Conservation (phyloP, 257 asterid genomes). For the Nicotiana paniculata region DNA sequence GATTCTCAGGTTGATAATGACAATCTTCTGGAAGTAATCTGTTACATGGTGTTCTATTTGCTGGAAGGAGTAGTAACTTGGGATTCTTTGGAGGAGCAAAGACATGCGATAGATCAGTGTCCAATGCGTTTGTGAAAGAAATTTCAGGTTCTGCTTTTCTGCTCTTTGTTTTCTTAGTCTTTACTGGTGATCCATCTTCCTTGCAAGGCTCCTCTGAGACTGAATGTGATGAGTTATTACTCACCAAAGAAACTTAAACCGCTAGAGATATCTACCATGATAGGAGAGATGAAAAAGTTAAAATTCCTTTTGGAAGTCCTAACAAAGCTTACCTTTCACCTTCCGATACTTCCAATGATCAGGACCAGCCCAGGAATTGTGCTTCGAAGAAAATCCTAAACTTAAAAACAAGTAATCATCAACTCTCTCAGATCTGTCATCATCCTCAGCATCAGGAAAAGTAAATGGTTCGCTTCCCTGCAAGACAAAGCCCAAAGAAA, state of each 20-base stretch:
- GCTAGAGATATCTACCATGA: neutral
- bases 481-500: slow-evolving; percentile 10
- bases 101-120: slow-evolving; percentile 44
- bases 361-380: slow-evolving; percentile 98
- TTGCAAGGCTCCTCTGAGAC: slow-evolving; percentile 43
- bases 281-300: neutral
- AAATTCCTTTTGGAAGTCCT: slow-evolving; percentile 1
- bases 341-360: slow-evolving; percentile 90
- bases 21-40: slow-evolving; percentile 95
- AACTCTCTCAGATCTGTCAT: slow-evolving; percentile 59
- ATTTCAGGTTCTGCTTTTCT: slow-evolving; percentile 58
- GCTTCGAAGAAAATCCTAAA: slow-evolving; percentile 74
- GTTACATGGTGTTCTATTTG: slow-evolving; percentile 58
- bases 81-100: slow-evolving; percentile 89
- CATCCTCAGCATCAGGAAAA: slow-evolving; percentile 42
- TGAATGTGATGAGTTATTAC: slow-evolving; percentile 17
- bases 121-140: slow-evolving; percentile 56
- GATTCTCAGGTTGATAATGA: slow-evolving; percentile 95
- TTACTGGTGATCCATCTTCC: slow-evolving; percentile 51
- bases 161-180: slow-evolving; percentile 49
- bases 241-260: slow-evolving; percentile 7
- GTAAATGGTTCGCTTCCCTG: slow-evolving; percentile 49
- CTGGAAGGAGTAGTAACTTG: slow-evolving; percentile 64
- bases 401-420: slow-evolving; percentile 66
- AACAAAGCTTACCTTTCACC: slow-evolving; percentile 46